Percentiles rank a stretch among this genome's conserved stretches.
phyloP scores from a whole-genome alignment of 2,329 filamentous ascomycete species.

The Blastomyces emzantsi region DNA sequence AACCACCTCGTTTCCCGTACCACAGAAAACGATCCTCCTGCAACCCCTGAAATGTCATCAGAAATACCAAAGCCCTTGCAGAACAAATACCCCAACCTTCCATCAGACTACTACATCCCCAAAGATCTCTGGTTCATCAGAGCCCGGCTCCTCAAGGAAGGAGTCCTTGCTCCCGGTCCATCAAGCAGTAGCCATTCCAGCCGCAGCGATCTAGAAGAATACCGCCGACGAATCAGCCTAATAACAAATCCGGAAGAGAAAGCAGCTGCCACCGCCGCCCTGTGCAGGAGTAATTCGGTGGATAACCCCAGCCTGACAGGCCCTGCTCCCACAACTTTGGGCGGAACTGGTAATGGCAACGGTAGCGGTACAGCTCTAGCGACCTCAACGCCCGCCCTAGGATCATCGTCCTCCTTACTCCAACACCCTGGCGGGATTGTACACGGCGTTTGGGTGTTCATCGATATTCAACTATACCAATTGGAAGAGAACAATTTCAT shows the following conservation, averaged over 20 bases:
- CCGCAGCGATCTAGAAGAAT: slow-evolving; percentile 35
- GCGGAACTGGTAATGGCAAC: slow-evolving; percentile 18
- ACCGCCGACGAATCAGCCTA: slow-evolving; percentile 32
- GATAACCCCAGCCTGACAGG: slow-evolving; percentile 27
- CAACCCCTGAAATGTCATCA: slow-evolving; percentile 25
- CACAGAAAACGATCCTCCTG: slow-evolving; percentile 30
- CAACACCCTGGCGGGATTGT: slow-evolving; percentile 41
- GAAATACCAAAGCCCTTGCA: slow-evolving; percentile 35
- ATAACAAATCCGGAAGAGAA: slow-evolving; percentile 28
- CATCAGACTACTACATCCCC: slow-evolving; percentile 67
- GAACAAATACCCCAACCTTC: slow-evolving; percentile 36
- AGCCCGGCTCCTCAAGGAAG: slow-evolving; percentile 77
- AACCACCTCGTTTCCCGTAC: slow-evolving; percentile 15
- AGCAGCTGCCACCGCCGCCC: slow-evolving; percentile 17
- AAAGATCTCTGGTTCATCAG: slow-evolving; percentile 93
- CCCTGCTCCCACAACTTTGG: slow-evolving; percentile 24
- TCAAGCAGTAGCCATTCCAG: slow-evolving; percentile 33
- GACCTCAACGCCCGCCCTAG: slow-evolving; percentile 17
- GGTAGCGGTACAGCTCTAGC: slow-evolving; percentile 10
- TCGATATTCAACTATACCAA: slow-evolving; percentile 93
- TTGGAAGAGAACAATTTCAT: slow-evolving; percentile 90
- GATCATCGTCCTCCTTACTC: slow-evolving; percentile 35
- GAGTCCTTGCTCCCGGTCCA: slow-evolving; percentile 50
- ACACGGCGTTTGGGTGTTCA: slow-evolving; percentile 79
- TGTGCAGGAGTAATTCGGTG: slow-evolving; percentile 14